Percentiles rank a stretch among this genome's conserved stretches.
Evolutionary conservation across 2,329 filamentous ascomycete species (phyloP).

Genomic region (Fusarium devonianum): DNA sequence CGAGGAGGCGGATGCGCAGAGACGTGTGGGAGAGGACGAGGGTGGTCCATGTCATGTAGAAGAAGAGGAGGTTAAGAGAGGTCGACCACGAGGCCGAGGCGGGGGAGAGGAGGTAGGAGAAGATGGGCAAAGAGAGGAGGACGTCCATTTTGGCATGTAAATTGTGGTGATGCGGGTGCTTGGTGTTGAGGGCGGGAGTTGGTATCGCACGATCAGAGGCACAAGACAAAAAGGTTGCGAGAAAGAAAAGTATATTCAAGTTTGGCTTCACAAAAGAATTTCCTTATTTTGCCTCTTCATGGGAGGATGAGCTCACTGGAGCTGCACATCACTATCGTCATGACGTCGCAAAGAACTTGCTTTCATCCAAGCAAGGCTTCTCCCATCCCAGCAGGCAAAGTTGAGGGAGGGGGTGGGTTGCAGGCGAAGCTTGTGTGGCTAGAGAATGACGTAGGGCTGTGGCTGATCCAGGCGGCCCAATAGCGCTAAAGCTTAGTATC

Average conservation of each 20-base stretch:
- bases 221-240: background rate
- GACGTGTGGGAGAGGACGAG: conserved; percentile 80
- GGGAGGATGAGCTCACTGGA: background rate
- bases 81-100: conserved; percentile 74
- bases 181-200: background rate
- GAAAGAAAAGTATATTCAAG: background rate
- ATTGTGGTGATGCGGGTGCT: background rate
- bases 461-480: conserved; percentile 14
- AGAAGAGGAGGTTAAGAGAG: conserved; percentile 84
- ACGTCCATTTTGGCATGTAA: conserved; percentile 61
- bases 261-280: background rate
- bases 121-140: conserved; percentile 74
- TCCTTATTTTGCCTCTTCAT: background rate
- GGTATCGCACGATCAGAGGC: conserved; percentile 10
- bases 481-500: background rate
- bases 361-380: too few species aligned
- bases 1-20: conserved; percentile 76
- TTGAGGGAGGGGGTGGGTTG: background rate
- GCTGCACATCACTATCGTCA: conserved; percentile 6
- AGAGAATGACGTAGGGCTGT: conserved; percentile 31
- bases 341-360: conserved; percentile 23
- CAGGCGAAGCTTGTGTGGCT: background rate
- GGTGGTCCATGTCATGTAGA: conserved; percentile 89
- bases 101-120: conserved; percentile 71
- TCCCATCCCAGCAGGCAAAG: conserved; percentile 17